These are phyloP conservation scores for Betula pendula DNA, from an alignment of 306 rosid species.

Conservation along the genomic window DNA sequence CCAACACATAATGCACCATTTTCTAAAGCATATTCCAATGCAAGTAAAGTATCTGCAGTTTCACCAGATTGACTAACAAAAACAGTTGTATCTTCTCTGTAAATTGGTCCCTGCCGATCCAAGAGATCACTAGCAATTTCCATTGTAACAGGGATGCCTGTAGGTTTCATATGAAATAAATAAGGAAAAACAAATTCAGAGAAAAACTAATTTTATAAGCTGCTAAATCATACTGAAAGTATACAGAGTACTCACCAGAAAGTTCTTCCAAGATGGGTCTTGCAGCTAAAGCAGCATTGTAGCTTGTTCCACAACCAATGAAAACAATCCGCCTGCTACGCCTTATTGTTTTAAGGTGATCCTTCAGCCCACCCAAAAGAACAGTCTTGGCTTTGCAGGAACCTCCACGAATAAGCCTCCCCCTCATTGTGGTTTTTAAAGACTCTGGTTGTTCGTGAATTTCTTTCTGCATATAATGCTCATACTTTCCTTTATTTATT, in stretches of 20 bases:
- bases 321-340: constrained; percentile 90
- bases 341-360: constrained; percentile 94
- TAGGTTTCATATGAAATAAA: constrained; percentile 29
- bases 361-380: constrained; percentile 93
- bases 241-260: constrained; percentile 62
- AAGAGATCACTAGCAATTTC: constrained; percentile 97
- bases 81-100: constrained; percentile 94
- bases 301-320: constrained; percentile 97
- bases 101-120: constrained; percentile 95
- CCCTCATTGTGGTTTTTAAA: constrained; percentile 96
- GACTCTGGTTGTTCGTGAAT: constrained; percentile 97
- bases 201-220: constrained; percentile 9
- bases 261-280: constrained; percentile 98
- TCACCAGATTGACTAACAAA: constrained; percentile 99
- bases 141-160: constrained; percentile 97
- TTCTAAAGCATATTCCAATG: constrained; percentile 89
- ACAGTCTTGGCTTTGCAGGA: constrained; percentile 84
- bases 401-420: constrained; percentile 78
- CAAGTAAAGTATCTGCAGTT: constrained; percentile 92
- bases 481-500: constrained; percentile 87
- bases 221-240: constrained; percentile 21
- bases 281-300: constrained; percentile 97
- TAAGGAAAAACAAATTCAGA: constrained; percentile 10
- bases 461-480: constrained; percentile 99
- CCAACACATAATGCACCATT: constrained; percentile 97